phyloP scores from a whole-genome alignment of 1,284 basidiomycete species.

The Tylopilus sp. region DNA sequence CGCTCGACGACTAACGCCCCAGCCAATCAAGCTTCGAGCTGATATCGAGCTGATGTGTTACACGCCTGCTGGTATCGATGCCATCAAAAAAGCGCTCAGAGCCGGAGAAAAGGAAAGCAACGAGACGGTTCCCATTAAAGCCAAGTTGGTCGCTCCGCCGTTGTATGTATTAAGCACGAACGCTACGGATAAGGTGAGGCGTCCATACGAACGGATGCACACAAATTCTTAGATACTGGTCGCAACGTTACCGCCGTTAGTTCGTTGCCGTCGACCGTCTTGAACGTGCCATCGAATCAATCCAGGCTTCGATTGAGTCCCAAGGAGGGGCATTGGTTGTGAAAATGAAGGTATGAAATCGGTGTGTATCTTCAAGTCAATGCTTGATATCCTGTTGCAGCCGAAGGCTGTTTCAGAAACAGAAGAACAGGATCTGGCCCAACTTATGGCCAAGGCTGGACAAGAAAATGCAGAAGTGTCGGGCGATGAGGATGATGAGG shows the following conservation, averaged over 20 bases:
- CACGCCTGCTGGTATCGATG: constrained; percentile 97
- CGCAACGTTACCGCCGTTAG: constrained; percentile 45
- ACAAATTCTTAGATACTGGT: not conserved
- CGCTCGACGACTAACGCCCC: constrained; percentile 95
- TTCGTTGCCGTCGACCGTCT: constrained; percentile 93
- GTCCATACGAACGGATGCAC: not conserved
- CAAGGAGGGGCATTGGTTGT: constrained; percentile 90
- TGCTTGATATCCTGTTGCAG: constrained; percentile 50
- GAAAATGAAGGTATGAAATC: constrained; percentile 90
- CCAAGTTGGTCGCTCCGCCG: constrained; percentile 96
- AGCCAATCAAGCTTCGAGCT: constrained; percentile 98
- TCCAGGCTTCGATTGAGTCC: constrained; percentile 86
- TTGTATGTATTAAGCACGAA: constrained; percentile 97
- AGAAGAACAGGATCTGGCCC: constrained; percentile 94
- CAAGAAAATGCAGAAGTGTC: constrained; percentile 95
- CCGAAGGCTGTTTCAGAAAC: constrained; percentile 98
- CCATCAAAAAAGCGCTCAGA: constrained; percentile 92
- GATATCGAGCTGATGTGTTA: constrained; percentile 99
- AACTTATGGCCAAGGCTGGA: constrained; percentile 93
- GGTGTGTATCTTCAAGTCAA: not conserved
- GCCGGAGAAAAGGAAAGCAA: constrained; percentile 92
- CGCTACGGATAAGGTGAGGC: constrained; percentile 90
- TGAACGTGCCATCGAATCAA: constrained; percentile 93
- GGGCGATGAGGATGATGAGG: constrained; percentile 92
- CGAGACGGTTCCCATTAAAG: constrained; percentile 96